phyloP scores from a whole-genome alignment of 306 rosid genomes.

The Glycine soja region DNA sequence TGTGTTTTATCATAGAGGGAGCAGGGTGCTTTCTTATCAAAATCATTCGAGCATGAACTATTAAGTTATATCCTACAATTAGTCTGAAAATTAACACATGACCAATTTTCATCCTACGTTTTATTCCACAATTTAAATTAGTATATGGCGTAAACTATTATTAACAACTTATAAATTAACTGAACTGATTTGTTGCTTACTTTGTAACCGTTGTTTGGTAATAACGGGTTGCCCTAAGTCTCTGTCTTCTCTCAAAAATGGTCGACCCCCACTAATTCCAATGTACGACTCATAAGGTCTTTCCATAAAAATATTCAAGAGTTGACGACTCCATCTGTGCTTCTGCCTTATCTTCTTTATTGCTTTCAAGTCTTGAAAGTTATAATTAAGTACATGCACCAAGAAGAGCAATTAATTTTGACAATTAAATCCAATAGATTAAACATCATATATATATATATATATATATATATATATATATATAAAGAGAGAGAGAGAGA shows the following conservation, averaged over 20 bases:
- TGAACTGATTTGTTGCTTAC: slow-evolving; percentile 6
- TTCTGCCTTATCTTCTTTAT: slow-evolving; percentile 6
- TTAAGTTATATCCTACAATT: no score
- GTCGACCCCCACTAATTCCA: slow-evolving; percentile 13
- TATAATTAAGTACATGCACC: neutral
- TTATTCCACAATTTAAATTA: no score
- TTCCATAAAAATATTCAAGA: neutral
- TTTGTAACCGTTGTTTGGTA: neutral
- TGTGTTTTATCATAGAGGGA: no score
- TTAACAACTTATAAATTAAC: no score
- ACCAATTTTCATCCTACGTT: no score
- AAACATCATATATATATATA: no score
- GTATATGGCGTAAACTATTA: no score
- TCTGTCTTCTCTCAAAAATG: neutral
- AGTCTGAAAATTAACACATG: no score
- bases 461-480: no score
- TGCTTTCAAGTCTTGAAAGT: slow-evolving; percentile 16
- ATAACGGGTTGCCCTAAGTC: neutral
- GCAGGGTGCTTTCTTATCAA: no score
- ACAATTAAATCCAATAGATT: neutral
- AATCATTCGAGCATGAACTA: no score
- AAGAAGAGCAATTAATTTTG: neutral
- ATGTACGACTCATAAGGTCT: slow-evolving; percentile 8
- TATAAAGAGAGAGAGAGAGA: no score
- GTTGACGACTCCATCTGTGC: slow-evolving; percentile 13